Evolutionary conservation across 2,329 filamentous ascomycete species (phyloP).

Genomic region (Massarina eburnea): DNA sequence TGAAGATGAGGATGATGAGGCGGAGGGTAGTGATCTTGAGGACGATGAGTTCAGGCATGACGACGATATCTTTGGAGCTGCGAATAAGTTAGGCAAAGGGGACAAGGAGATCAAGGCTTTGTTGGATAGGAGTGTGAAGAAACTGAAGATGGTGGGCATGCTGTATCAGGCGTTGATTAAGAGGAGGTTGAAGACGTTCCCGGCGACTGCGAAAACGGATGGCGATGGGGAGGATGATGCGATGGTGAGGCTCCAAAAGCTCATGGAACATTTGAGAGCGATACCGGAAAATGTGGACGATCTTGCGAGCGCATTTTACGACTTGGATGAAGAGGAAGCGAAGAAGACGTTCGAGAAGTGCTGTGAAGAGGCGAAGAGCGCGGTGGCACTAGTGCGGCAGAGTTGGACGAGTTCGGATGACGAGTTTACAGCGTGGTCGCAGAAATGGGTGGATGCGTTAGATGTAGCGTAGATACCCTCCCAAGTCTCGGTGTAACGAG

Average conservation of each 20-base stretch:
- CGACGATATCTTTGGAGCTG: slow-evolving; percentile 68
- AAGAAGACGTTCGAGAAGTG: slow-evolving; percentile 62
- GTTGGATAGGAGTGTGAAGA: slow-evolving; percentile 64
- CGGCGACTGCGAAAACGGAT: slow-evolving; percentile 3
- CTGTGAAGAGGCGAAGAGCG: slow-evolving; percentile 60
- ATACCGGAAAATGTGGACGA: slow-evolving; percentile 72
- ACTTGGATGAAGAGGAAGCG: slow-evolving; percentile 61
- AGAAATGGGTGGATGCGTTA: slow-evolving; percentile 54
- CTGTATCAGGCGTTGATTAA: slow-evolving; percentile 72
- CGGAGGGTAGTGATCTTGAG: slow-evolving; percentile 42
- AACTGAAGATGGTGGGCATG: slow-evolving; percentile 66
- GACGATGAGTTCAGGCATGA: slow-evolving; percentile 54
- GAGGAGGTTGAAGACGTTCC: slow-evolving; percentile 63
- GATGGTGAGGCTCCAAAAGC: slow-evolving; percentile 53
- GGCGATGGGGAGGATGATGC: slow-evolving; percentile 10
- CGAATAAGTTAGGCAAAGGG: slow-evolving; percentile 58
- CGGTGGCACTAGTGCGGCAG: slow-evolving; percentile 57
- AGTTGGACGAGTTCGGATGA: slow-evolving; percentile 69
- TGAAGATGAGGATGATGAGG: slow-evolving; percentile 56
- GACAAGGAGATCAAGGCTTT: slow-evolving; percentile 68
- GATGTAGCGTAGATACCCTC: slow-evolving; percentile 31
- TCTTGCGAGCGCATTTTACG: slow-evolving; percentile 72
- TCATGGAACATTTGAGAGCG: slow-evolving; percentile 57
- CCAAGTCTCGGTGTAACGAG: neutral
- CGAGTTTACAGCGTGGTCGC: slow-evolving; percentile 78